Evolutionary conservation across 2,329 filamentous ascomycete genomes (phyloP).

Genomic region (Fusarium vanettenii): DNA sequence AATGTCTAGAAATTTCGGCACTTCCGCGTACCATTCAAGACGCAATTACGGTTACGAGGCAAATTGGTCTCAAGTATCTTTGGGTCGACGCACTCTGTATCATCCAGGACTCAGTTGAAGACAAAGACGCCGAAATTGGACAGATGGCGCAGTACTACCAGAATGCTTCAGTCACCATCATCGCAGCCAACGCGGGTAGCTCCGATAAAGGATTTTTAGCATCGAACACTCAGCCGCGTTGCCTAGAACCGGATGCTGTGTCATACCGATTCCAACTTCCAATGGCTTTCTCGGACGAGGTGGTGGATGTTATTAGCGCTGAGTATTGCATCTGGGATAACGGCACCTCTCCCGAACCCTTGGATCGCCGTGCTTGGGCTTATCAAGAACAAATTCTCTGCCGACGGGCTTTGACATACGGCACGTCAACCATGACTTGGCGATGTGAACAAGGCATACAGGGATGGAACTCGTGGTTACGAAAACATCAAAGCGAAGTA

Average conservation of each 20-base stretch:
- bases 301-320: background rate
- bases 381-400: background rate
- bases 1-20: background rate
- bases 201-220: background rate
- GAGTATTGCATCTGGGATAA: background rate
- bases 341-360: background rate
- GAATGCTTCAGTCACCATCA: background rate
- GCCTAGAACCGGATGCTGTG: background rate
- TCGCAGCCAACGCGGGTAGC: background rate
- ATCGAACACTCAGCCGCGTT: background rate
- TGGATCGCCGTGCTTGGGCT: background rate
- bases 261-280: background rate
- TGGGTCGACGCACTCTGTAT: constrained; percentile 3
- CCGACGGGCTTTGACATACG: constrained; percentile 1
- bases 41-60: background rate
- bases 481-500: background rate
- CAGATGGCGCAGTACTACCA: background rate
- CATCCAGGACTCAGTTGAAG: background rate
- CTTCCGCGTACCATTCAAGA: background rate
- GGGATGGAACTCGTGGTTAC: background rate
- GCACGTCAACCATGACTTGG: constrained; percentile 1
- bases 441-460: background rate
- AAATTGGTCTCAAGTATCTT: background rate
- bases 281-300: background rate
- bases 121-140: background rate